phyloP scores from a whole-genome alignment of 495 filamentous ascomycete genomes.

The Darksidea phi region DNA sequence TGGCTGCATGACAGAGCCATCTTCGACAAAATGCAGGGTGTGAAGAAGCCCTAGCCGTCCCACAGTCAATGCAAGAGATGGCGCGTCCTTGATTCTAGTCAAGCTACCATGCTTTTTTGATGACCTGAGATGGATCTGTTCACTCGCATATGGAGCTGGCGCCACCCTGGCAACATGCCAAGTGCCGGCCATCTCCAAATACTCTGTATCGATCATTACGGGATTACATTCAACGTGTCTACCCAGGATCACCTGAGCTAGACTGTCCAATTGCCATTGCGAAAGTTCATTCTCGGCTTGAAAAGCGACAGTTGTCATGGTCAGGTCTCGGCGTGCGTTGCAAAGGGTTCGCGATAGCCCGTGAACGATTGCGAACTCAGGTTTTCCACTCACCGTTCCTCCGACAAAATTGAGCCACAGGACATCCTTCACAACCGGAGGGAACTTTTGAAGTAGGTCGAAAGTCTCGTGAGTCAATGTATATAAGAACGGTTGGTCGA shows the following conservation, averaged over 20 bases:
- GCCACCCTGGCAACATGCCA: constrained; percentile 9
- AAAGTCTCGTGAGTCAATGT: not conserved
- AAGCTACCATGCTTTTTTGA: not conserved
- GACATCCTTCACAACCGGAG: not conserved
- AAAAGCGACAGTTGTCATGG: constrained; percentile 3
- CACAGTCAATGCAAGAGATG: not conserved
- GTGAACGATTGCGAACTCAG: constrained; percentile 2
- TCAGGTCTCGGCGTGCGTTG: constrained; percentile 8
- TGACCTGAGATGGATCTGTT: constrained; percentile 8
- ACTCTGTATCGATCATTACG: constrained; percentile 15
- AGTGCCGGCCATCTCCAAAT: constrained; percentile 2
- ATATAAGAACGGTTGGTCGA: not conserved
- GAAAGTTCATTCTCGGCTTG: not conserved
- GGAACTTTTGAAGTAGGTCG: not conserved
- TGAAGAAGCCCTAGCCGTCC: constrained; percentile 3
- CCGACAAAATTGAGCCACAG: constrained; percentile 22
- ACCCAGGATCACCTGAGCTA: constrained; percentile 3
- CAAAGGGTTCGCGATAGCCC: constrained; percentile 23
- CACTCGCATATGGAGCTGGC: not conserved
- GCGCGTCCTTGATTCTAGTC: not conserved
- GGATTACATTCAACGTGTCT: not conserved
- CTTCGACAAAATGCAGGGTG: constrained; percentile 9
- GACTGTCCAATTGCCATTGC: not conserved
- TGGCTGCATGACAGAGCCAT: not conserved
- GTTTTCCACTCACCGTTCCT: not conserved